Evolutionary conservation across 2,329 filamentous ascomycete species (phyloP).

Genomic region (Emergomyces orientalis): DNA sequence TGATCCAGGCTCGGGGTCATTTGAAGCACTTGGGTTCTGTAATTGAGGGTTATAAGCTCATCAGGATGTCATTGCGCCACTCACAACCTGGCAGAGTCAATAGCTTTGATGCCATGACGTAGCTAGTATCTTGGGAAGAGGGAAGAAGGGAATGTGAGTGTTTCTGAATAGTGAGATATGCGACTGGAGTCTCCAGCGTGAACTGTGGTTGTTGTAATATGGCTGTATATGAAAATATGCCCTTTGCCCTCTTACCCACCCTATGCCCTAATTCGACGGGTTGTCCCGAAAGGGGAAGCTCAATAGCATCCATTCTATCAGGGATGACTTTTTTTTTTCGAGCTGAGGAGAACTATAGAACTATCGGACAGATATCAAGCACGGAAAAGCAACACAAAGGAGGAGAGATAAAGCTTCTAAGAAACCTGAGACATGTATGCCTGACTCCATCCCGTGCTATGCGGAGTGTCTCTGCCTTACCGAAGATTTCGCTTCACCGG

Average conservation of each 20-base stretch:
- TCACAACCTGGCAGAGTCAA: not conserved
- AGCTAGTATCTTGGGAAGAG: not conserved
- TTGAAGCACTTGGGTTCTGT: not conserved
- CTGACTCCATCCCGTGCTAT: not conserved
- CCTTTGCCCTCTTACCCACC: not conserved
- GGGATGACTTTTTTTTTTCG: not conserved
- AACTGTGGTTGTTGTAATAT: not conserved
- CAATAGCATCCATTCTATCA: too few relatives aligned
- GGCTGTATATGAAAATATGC: not conserved
- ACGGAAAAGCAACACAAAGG: not conserved
- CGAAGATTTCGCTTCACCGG: not conserved
- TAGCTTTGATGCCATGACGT: not conserved
- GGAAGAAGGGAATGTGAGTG: not conserved
- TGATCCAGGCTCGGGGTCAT: not conserved
- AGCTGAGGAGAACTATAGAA: not conserved
- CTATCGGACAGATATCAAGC: not conserved
- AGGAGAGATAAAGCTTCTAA: not conserved
- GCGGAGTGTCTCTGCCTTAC: not conserved
- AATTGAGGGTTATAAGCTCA: not conserved
- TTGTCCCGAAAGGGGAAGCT: not conserved
- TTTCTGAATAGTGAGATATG: not conserved
- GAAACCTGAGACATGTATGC: not conserved
- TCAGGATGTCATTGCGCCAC: not conserved
- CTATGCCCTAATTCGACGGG: constrained; percentile 1
- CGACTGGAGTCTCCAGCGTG: not conserved